A percentile compares a stretch with the other conserved stretches of the same genome.
phyloP scores from a whole-genome alignment of 1,284 basidiomycete species.

The Meira miltonrushii region DNA sequence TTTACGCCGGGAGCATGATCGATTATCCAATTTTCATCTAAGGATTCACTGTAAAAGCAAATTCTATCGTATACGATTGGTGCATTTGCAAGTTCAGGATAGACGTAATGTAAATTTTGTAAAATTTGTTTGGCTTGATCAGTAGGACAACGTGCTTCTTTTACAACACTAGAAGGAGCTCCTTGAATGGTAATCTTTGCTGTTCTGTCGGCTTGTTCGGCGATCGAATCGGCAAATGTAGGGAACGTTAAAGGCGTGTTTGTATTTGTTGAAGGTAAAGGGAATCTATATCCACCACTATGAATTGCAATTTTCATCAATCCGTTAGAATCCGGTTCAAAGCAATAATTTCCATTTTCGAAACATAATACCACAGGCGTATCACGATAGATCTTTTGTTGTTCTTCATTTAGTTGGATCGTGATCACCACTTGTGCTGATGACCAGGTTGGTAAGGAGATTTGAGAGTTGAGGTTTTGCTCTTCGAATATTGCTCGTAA shows the following conservation, averaged over 20 bases:
- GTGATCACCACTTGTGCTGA: conserved; percentile 66
- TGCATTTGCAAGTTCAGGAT: conserved; percentile 65
- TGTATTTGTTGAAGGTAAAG: conserved; percentile 37
- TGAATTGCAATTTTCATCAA: conserved; percentile 72
- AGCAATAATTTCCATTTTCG: conserved; percentile 54
- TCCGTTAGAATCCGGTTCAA: conserved; percentile 64
- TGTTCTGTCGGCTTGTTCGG: not conserved
- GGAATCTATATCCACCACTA: conserved; percentile 61
- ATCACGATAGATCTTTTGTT: conserved; percentile 62
- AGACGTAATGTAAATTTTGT: conserved; percentile 59
- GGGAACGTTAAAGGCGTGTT: not conserved
- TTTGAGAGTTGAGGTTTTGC: not conserved
- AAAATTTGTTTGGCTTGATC: conserved; percentile 59
- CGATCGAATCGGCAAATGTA: not conserved
- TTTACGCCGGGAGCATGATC: conserved; percentile 54
- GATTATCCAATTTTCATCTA: conserved; percentile 56
- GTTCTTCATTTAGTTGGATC: conserved; percentile 67
- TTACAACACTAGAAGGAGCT: not conserved
- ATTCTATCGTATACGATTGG: conserved; percentile 56
- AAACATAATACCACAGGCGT: conserved; percentile 62
- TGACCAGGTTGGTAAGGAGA: conserved; percentile 21
- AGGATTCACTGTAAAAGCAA: conserved; percentile 66
- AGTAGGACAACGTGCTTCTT: conserved; percentile 59
- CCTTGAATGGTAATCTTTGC: not conserved
- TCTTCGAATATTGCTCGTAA: conserved; percentile 18